Conservation (phyloP, 306 rosid species). For the Pyrus bretschneideri region DNA sequence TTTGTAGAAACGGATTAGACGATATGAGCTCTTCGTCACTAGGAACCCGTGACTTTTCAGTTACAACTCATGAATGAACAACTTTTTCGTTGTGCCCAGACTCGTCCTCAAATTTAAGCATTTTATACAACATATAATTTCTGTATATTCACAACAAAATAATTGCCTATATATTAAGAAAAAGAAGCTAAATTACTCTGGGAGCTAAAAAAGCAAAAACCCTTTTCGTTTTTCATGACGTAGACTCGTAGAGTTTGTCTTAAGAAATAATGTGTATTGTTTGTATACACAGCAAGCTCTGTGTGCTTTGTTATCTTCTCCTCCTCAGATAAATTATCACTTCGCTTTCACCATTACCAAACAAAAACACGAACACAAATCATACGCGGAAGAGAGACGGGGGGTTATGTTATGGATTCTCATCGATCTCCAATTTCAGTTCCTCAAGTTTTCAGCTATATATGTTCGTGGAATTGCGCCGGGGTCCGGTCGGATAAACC, state of each 20-base stretch:
- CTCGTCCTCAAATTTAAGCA: neutral
- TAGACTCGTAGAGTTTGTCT: conserved; percentile 4
- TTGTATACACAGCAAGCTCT: neutral
- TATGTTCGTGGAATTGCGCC: conserved; percentile 12
- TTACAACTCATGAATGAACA: no score
- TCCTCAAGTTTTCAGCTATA: conserved; percentile 27
- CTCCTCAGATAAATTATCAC: conserved; percentile 17
- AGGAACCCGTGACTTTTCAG: no score
- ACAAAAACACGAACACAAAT: conserved; percentile 2
- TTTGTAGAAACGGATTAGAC: no score
- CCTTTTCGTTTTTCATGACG: conserved; percentile 11
- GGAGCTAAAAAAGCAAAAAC: neutral
- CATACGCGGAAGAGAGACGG: neutral
- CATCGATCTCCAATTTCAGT: conserved; percentile 16
- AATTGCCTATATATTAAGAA: neutral
- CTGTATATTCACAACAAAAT: neutral
- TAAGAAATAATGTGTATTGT: neutral
- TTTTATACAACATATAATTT: neutral
- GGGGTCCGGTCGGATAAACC: conserved; percentile 20
- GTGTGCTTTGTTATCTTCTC: conserved; percentile 24
- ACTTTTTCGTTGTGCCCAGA: no score
- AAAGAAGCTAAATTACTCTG: neutral
- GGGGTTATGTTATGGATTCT: conserved; percentile 40
- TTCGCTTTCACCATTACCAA: conserved; percentile 13
- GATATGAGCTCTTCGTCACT: no score